phyloP scores from a whole-genome alignment of 2,329 filamentous ascomycete genomes.

The Sphaerulina vaccinii region DNA sequence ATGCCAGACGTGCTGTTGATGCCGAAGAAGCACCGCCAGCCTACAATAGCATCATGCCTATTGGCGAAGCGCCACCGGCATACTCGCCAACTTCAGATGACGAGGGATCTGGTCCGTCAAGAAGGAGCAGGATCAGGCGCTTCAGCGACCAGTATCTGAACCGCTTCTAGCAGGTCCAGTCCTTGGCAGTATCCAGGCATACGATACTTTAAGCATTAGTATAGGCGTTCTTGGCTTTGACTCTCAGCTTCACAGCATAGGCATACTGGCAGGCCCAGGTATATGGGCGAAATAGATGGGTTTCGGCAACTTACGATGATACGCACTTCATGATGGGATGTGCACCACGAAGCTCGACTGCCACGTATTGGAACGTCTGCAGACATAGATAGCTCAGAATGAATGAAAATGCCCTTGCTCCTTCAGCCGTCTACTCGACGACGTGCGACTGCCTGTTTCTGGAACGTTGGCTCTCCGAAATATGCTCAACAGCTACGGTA shows the following conservation, averaged over 20 bases:
- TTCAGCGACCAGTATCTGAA: slow-evolving; percentile 17
- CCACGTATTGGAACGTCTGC: not conserved
- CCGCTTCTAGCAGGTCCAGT: slow-evolving; percentile 2
- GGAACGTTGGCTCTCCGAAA: too few relatives aligned
- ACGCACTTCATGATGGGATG: slow-evolving; percentile 5
- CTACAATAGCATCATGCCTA: slow-evolving; percentile 32
- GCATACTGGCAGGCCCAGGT: not conserved
- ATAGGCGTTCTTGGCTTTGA: not conserved
- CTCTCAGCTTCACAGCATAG: not conserved
- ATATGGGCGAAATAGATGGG: not conserved
- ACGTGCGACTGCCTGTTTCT: not conserved
- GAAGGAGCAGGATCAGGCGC: slow-evolving; percentile 13
- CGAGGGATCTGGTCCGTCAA: slow-evolving; percentile 20
- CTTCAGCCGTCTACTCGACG: not conserved
- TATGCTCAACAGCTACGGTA: too few relatives aligned
- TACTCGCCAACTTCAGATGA: slow-evolving; percentile 35
- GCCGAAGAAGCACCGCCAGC: slow-evolving; percentile 32
- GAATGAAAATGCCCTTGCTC: slow-evolving; percentile 11
- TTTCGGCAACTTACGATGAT: slow-evolving; percentile 1
- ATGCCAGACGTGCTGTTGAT: slow-evolving; percentile 30
- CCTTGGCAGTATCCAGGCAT: too few relatives aligned
- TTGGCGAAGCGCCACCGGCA: slow-evolving; percentile 34
- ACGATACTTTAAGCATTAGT: not conserved
- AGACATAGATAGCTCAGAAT: slow-evolving; percentile 5
- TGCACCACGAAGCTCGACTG: slow-evolving; percentile 7